Base-by-base conservation (phyloP, 345 rosid genomes). In the Aquilaria yunnanensis region DNA sequence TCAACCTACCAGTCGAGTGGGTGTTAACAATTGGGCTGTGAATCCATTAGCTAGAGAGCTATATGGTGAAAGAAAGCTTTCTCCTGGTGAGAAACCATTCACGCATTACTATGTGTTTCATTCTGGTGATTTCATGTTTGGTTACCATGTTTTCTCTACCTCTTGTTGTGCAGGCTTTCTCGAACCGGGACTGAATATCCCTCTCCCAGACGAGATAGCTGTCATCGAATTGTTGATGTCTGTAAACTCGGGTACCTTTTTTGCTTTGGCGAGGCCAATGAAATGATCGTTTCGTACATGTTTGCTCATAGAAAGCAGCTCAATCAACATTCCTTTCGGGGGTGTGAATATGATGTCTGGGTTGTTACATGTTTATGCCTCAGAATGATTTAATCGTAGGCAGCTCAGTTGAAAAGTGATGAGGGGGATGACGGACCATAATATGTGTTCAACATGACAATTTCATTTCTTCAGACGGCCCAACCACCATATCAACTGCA, bases 11-110 rank as follows among this genome's bases (percentile, higher is more conserved):
- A 89, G 84, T 67, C 73, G 80, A 33, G 81, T 82, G 45, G 93
- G 83, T 49, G 89, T 84, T 63, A 89, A 86, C 70, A 81, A 81
- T 57, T 86, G 93, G 93, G 82, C 93, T 53, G 73, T 74, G 60
- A 89, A 86, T 78, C 96, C 93, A 73, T 71, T 89, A 54, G 83
- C 96, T 55, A 79, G 71, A 60, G 90, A 89, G 65, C 85, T 89
- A 32, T 89, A 86, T 43, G 74, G 74, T 10, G 81, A 80, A 64
- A 74, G 72, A 75, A 83, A 77, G 68, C 78, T 84, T 59, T 68
- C 87, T 8, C 93, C 93, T 13, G 87, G 93, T 84, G 74, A 69
- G 75, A 70, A 46, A 69, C 34, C 37, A 16, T 34, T 10, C 5
- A 37, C 23, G n/a, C 66, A 57, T 61, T 53, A 68, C 10, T 63